Evolutionary conservation across 1,139 yeast species (phyloP), one percentile per base, ranked within the genome.

Genomic region (Wickerhamomyces sp.): DNA sequence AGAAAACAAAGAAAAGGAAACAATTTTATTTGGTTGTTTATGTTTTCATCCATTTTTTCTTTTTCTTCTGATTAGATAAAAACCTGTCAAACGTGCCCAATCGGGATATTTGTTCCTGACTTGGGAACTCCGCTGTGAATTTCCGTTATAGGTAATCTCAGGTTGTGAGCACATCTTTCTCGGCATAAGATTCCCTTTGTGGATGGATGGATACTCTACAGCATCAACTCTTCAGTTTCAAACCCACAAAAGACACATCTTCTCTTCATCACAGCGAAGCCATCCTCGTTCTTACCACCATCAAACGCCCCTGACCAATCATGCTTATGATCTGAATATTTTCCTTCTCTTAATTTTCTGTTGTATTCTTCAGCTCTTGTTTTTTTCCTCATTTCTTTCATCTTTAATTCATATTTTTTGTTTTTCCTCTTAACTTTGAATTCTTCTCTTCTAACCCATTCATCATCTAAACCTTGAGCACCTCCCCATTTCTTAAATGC

Each of bases 401-500:
- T 71, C 58, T 84, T 82, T 14, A 76, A 76, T 53, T 85, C 80
- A 62, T 88, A 93, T 62, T 81, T 84, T 59, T 82, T 83, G 55
- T 90, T 97, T 52, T 88, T 76, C 41, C 96, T 70, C 46, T 79
- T 77, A 27, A 87, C 72, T 53, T 88, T 79, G 59, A 78, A 75
- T 41, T 75, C 79, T 62, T 88, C 96, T 36, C 99, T 69, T 43
- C 85, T 67, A 55, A 88, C 88, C 87, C 95, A 94, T 63, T 94
- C 99, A n/a, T 76, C 75, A 63, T 94, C 99, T 36, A 94, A 67
- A 0, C 85, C 89, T 42, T 90, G 96, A 6, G 85, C 76, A 0
- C 95, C 84, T 2, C 95, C 96, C 99, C 99, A 94, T 66, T 93
- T 93, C 61, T 85, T 83, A 69, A 83, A 87, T 0, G 99, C 96